Percentiles rank a stretch among this genome's conserved stretches.
Conservation (phyloP, 345 rosid genomes). For the Bruguiera parviflora region DNA sequence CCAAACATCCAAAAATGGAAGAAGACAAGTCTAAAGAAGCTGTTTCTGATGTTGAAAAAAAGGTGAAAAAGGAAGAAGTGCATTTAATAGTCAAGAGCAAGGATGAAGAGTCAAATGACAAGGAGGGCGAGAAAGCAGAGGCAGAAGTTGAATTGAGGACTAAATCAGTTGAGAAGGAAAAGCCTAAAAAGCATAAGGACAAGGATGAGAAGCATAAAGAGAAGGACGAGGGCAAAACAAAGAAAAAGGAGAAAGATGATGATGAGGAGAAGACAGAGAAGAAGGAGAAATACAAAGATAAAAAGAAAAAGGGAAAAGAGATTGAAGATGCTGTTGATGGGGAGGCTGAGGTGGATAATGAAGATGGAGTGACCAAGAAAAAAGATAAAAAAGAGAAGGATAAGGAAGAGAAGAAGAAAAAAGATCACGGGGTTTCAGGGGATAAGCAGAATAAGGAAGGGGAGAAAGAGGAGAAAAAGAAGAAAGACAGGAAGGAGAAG, state of each 20-base stretch:
- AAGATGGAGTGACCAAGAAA: constrained; percentile 3
- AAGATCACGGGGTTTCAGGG: constrained; percentile 1
- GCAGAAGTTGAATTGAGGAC: constrained; percentile 55
- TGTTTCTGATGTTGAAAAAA: constrained; percentile 27
- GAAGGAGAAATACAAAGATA: neutral
- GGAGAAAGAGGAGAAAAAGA: neutral
- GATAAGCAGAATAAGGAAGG: constrained; percentile 12
- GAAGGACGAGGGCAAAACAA: neutral
- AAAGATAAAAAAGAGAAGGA: neutral
- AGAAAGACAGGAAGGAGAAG: neutral
- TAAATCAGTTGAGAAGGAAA: constrained; percentile 53
- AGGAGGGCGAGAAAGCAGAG: constrained; percentile 35
- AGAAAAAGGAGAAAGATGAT: constrained; percentile 3
- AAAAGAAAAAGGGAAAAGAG: neutral
- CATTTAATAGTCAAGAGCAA: constrained; percentile 49
- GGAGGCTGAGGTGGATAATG: neutral
- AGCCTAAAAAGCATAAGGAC: constrained; percentile 17
- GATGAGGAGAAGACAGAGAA: neutral
- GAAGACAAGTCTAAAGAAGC: constrained; percentile 28
- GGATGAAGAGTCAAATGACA: constrained; percentile 32
- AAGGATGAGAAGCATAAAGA: constrained; percentile 9
- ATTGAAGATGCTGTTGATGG: neutral
- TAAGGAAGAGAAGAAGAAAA: constrained; percentile 6
- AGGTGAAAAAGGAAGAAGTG: constrained; percentile 50
- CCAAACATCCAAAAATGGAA: constrained; percentile 21